A percentile compares a stretch with the other conserved stretches of the same genome.
phyloP scores from a whole-genome alignment of 225 moss, liverwort and hornwort species.

The Pseudoscleropodium purum region DNA sequence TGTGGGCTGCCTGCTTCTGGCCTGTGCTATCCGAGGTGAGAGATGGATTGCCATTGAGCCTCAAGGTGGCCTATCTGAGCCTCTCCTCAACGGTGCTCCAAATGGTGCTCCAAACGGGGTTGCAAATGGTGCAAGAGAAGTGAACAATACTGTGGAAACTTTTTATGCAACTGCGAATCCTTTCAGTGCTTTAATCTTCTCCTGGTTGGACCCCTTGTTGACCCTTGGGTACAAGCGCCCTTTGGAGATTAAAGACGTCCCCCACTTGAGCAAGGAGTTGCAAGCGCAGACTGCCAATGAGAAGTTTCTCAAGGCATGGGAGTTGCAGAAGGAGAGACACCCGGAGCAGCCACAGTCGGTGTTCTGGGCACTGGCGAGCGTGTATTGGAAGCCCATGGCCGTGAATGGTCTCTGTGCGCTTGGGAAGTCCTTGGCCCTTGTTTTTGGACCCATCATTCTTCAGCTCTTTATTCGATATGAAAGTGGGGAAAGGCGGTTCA shows the following conservation, averaged over 20 bases:
- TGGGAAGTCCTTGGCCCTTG: slow-evolving; percentile 13
- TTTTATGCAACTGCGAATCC: slow-evolving; percentile 6
- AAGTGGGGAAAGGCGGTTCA: slow-evolving; percentile 18
- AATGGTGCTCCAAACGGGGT: not conserved
- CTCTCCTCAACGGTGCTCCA: not conserved
- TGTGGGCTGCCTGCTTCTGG: slow-evolving; percentile 35
- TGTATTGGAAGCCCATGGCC: slow-evolving; percentile 38
- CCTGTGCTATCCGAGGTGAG: slow-evolving; percentile 32
- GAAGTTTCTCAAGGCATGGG: slow-evolving; percentile 22
- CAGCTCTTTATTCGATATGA: slow-evolving; percentile 17
- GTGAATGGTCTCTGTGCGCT: slow-evolving; percentile 21
- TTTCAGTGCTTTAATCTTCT: slow-evolving; percentile 9
- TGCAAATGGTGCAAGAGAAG: not conserved
- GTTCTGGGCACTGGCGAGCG: slow-evolving; percentile 15
- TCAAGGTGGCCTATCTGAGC: not conserved
- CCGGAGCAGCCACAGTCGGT: slow-evolving; percentile 14
- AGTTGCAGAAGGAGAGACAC: slow-evolving; percentile 9
- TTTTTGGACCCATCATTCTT: slow-evolving; percentile 27
- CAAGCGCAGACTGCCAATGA: slow-evolving; percentile 11
- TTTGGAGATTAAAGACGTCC: slow-evolving; percentile 26
- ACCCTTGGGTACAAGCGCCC: slow-evolving; percentile 22
- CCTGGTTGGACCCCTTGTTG: slow-evolving; percentile 40
- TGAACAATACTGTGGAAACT: slow-evolving; percentile 2
- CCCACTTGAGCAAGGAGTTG: slow-evolving; percentile 5
- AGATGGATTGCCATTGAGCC: slow-evolving; percentile 16